phyloP scores from a whole-genome alignment of 202 grass and related monocot species.

The Brachypodium distachyon region DNA sequence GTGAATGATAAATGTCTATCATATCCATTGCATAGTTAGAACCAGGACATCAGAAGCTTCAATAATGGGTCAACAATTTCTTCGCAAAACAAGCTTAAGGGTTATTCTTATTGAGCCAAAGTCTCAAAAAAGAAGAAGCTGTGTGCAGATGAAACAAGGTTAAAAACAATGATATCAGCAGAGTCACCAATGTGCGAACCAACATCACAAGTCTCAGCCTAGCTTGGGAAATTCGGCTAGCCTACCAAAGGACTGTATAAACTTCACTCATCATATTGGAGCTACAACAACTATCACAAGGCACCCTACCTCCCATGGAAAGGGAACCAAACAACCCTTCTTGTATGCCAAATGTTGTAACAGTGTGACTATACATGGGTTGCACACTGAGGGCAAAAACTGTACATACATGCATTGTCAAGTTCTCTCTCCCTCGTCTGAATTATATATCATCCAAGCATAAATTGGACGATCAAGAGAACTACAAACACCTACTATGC shows the following conservation, averaged over 20 bases:
- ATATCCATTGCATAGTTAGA: background rate
- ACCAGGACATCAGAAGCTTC: background rate
- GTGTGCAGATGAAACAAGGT: background rate
- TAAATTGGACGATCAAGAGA: slow-evolving; percentile 20
- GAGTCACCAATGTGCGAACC: background rate
- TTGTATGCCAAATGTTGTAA: slow-evolving; percentile 22
- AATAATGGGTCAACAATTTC: background rate
- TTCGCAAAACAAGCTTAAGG: background rate
- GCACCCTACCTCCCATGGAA: slow-evolving; percentile 8
- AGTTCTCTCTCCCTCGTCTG: slow-evolving; percentile 10
- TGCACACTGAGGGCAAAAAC: slow-evolving; percentile 24
- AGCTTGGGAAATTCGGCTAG: background rate
- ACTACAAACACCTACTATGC: slow-evolving; percentile 10
- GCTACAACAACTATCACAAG: slow-evolving; percentile 26
- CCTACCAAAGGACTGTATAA: slow-evolving; percentile 7
- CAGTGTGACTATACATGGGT: slow-evolving; percentile 21
- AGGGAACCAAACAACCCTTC: slow-evolving; percentile 9
- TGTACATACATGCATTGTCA: slow-evolving; percentile 46
- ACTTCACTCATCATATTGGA: slow-evolving; percentile 25
- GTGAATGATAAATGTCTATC: background rate
- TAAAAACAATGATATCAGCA: slow-evolving; percentile 6
- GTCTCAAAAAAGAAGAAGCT: background rate
- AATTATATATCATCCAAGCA: slow-evolving; percentile 18
- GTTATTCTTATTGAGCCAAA: background rate
- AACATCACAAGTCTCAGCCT: slow-evolving; percentile 13